Base-by-base conservation (phyloP, 805 yeast genomes). In the Jamesozyma jinghongensis region DNA sequence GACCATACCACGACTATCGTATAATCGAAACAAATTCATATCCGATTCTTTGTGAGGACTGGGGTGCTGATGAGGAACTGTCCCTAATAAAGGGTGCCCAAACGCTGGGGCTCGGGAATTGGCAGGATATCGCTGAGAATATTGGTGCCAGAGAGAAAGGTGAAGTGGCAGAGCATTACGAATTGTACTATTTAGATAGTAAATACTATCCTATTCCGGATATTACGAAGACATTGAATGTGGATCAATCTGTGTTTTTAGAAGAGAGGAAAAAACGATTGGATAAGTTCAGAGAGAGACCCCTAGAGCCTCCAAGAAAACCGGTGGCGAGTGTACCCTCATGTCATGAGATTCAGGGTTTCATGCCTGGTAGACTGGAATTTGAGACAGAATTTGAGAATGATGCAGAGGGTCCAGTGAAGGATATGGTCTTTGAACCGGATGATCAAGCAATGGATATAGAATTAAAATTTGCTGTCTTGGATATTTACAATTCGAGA, bases 11-110 rank as follows among this genome's bases (percentile, higher is more conserved):
- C 60, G 94, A 85, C 56, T 92, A 92, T 60, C 75, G 78, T 54
- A 84, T 92, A 13, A 79, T 90, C 20, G 98, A 92, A 61, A 96
- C 94, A 52, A 90, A 90, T 56, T 83, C 94, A 3, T 90, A 85
- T 56, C 98, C 99, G 0, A 84, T 94, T 8, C 81, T 94, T 50
- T 83, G 78, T 39, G 75, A 73, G 42, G 88, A 81, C 42, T 92
- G 98, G 97, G 99, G 98, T 29, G 98, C 98, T 1, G 98, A 92
- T 65, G 99, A 92, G 61, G 99, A 92, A 62, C 58, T 88, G 42
- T 69, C 85, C 26, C 67, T 92, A 43, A 74, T 94, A 12, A 95
- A 87, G 60, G 97, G 97, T 7, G 81, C 94, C 34, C 96, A 92
- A 61, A 81, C 85, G 8, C 73, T 76, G 34, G 98, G 99, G 0